These are phyloP conservation scores for Stereocaulon alpinum DNA, from an alignment of 495 filamentous ascomycete species.

Conservation along the genomic window DNA sequence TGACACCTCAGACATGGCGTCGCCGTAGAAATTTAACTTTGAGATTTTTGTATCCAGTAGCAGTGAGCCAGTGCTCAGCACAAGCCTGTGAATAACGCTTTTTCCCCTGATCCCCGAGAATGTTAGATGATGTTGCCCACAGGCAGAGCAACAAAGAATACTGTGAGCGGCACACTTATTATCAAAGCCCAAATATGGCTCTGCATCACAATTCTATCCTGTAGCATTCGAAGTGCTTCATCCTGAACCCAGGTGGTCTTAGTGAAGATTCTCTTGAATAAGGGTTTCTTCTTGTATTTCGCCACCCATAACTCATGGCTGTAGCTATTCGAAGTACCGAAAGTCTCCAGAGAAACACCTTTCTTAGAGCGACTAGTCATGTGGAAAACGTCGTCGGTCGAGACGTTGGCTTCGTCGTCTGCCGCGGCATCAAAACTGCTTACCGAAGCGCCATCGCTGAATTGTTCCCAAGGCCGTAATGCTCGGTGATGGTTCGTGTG, in stretches of 20 bases:
- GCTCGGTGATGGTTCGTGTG: slow-evolving; percentile 65
- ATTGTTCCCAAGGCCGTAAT: slow-evolving; percentile 61
- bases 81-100: not conserved
- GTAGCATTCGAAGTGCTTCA: slow-evolving; percentile 20
- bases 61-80: slow-evolving; percentile 8
- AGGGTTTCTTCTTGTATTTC: slow-evolving; percentile 48
- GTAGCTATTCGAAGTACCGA: slow-evolving; percentile 50
- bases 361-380: slow-evolving; percentile 11
- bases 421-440: slow-evolving; percentile 7
- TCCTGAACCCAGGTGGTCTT: slow-evolving; percentile 54
- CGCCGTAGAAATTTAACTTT: not conserved
- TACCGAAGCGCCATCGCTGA: slow-evolving; percentile 15
- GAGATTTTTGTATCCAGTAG: not conserved
- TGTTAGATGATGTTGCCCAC: slow-evolving; percentile 14
- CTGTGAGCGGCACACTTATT: slow-evolving; percentile 21
- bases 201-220: slow-evolving; percentile 26
- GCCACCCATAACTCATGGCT: slow-evolving; percentile 65
- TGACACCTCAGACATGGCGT: not conserved
- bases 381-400: slow-evolving; percentile 16
- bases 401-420: slow-evolving; percentile 18
- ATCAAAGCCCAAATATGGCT: slow-evolving; percentile 21
- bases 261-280: slow-evolving; percentile 61
- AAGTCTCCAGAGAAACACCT: slow-evolving; percentile 33
- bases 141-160: slow-evolving; percentile 23
- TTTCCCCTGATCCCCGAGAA: not conserved